Base-by-base conservation (phyloP, 2,329 filamentous ascomycete genomes). In the Trichophaea hybrida region DNA sequence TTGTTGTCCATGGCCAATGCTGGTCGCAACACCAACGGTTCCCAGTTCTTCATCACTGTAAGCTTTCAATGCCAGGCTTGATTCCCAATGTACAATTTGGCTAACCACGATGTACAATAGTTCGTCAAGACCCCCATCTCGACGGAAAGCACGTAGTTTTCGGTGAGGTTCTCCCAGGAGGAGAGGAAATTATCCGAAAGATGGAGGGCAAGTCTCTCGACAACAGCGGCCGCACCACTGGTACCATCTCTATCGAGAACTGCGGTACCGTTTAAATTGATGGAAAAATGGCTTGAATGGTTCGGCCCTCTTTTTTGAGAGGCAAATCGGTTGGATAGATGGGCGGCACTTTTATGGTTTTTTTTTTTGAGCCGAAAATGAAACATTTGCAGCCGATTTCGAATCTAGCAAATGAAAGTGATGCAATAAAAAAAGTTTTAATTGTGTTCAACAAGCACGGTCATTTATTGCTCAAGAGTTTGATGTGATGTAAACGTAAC, bases 1-100 rank as follows among this genome's bases (percentile, higher is more conserved):
- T 80, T 90, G 69, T 80, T 95, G 68, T 94, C 89, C 75, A 95
- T 95, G 89, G 89, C 89, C 74, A 95, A 95, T 76, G 86, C 89
- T 69, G 89, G 89, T 69, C 85, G 86, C 72, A 94, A 97, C 85
- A 97, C 91, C 74, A 85, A 85, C 74, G 82, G 82, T 71, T 85
- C 82, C 61, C 82, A 85, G 73, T 85, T 85, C 77, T 85, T 85
- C 77, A 77, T 85, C 74, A 85, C 82, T 72, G 84, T 81, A 69
- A 57, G 63, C 50, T 48, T 56, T 8, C 40, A 57, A 7, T 35
- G 32, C 12, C 15, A 31, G 5, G 15, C n/a, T 51, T 17, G 48
- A 31, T 13, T 17, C 32, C 17, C 17, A 15, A 12, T n/a, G 15
- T n/a, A 46, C 40, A 46, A 46, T 17, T 24, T 3, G 12, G 17